Evolutionary conservation across 106 monocot genomes (phyloP), one percentile per base, ranked within the genome.

Genomic region (Dioscorea dumetorum): DNA sequence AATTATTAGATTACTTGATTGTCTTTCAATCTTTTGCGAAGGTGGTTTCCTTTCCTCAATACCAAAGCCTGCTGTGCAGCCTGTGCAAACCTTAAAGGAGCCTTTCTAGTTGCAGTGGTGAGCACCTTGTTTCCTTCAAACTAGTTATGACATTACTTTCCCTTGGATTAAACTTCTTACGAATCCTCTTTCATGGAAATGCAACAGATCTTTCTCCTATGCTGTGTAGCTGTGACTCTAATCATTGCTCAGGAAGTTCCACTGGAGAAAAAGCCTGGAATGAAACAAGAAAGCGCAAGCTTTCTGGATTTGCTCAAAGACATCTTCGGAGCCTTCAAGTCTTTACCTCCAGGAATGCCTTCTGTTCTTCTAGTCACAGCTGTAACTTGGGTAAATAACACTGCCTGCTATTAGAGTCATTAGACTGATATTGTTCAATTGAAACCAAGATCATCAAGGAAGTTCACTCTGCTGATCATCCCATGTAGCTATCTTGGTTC

Each of bases 31-130:
- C 8, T 50, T n/a, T 28, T 56, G 62, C 21, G 49, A 33, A 85
- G 85, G 78, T 85, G 85, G 85, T 85, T 85, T 68, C 85, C 85
- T 28, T 85, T 85, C 62, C 81, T 85, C 24, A 71, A 65, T 59
- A 78, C 77, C 20, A 80, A 60, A 64, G 80, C 85, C 49, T 85
- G 85, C 23, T 85, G 85, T 65, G 81, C 72, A 75, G 77, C 78
- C 13, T 85, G 85, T 63, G 85, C 81, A 56, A 85, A 85, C 72
- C 48, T 85, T 33, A 85, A 85, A 54, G 85, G 77, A 17, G 81
- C 85, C 19, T 85, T 85, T 51, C 81, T 85, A 33, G 67, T 85
- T 71, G 77, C 81, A 58, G 74, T 85, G 49, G 85, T 81, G 64
- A 77, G 85, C 53, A 11, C 41, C 5, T 3, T 8, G 3, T n/a